Conservation (phyloP, 1,284 basidiomycete genomes). For the Ustanciosporium gigantosporum region DNA sequence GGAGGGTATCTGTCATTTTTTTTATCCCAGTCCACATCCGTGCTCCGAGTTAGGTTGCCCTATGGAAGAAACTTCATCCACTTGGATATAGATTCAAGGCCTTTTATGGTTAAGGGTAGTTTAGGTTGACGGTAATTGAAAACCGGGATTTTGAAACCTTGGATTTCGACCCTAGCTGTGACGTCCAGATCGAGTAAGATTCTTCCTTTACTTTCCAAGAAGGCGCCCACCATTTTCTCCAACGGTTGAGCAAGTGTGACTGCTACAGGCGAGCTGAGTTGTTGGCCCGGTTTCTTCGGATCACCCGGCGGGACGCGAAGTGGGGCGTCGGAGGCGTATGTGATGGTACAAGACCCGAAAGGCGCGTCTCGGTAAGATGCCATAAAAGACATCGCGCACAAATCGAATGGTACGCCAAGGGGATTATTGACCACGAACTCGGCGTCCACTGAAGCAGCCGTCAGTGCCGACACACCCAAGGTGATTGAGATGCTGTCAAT, state of each 20-base stretch:
- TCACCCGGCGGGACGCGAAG: conserved; percentile 36
- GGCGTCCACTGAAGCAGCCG: conserved; percentile 38
- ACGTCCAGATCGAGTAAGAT: conserved; percentile 48
- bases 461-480: conserved; percentile 44
- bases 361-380: conserved; percentile 42
- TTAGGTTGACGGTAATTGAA: conserved; percentile 42
- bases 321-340: conserved; percentile 9
- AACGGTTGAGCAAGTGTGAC: conserved; percentile 41
- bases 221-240: conserved; percentile 41
- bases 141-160: conserved; percentile 42
- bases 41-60: too few relatives aligned
- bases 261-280: conserved; percentile 22
- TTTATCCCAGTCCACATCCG: too few relatives aligned
- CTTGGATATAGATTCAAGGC: conserved; percentile 36
- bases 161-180: conserved; percentile 35
- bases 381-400: conserved; percentile 39
- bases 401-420: conserved; percentile 41
- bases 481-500: conserved; percentile 49
- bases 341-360: conserved; percentile 40
- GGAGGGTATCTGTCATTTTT: too few relatives aligned
- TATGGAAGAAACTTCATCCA: conserved; percentile 34
- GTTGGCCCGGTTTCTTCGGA: conserved; percentile 20
- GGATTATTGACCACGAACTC: conserved; percentile 49
- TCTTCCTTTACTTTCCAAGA: conserved; percentile 42
- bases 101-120: conserved; percentile 44